These are phyloP conservation scores for Russula olivacea DNA, from an alignment of 768 basidiomycete genomes.

Conservation along the genomic window DNA sequence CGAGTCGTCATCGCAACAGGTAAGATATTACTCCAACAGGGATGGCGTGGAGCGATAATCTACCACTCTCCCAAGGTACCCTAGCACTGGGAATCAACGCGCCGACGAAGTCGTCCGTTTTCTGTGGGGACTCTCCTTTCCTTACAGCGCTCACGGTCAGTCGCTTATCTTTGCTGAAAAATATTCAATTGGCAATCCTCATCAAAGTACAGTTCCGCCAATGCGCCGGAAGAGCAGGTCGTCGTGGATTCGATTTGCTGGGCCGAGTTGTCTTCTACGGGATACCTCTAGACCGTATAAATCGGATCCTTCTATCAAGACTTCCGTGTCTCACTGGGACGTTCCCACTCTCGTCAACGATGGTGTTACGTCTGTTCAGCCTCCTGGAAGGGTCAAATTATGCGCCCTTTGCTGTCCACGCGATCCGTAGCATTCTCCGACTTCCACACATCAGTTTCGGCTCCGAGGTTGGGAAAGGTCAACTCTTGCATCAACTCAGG, in stretches of 20 bases:
- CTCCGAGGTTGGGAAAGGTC: constrained; percentile 48
- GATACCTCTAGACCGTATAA: constrained; percentile 54
- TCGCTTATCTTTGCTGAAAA: background rate
- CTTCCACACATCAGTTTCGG: constrained; percentile 56
- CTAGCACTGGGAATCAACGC: constrained; percentile 73
- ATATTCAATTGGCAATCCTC: background rate
- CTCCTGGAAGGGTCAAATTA: constrained; percentile 56
- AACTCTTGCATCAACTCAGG: constrained; percentile 58
- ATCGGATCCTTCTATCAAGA: constrained; percentile 57
- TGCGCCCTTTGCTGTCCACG: constrained; percentile 42
- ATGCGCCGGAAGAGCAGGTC: constrained; percentile 67
- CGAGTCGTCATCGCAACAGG: constrained; percentile 65
- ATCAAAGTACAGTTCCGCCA: constrained; percentile 52
- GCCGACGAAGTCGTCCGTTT: constrained; percentile 59
- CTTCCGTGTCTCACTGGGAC: constrained; percentile 56
- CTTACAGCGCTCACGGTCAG: constrained; percentile 55
- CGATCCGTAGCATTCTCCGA: constrained; percentile 47
- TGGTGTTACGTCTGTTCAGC: constrained; percentile 58
- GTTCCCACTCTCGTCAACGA: constrained; percentile 63
- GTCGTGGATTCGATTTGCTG: constrained; percentile 62
- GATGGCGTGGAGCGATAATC: background rate
- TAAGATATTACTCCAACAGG: constrained; percentile 20
- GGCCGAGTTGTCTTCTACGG: constrained; percentile 74
- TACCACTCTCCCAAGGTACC: constrained; percentile 38
- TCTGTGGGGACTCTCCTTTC: constrained; percentile 56